A percentile compares a stretch with the other conserved stretches of the same genome.
These are phyloP conservation scores for Rubia peregrina DNA, from an alignment of 305 asterid species.

Conservation along the genomic window DNA sequence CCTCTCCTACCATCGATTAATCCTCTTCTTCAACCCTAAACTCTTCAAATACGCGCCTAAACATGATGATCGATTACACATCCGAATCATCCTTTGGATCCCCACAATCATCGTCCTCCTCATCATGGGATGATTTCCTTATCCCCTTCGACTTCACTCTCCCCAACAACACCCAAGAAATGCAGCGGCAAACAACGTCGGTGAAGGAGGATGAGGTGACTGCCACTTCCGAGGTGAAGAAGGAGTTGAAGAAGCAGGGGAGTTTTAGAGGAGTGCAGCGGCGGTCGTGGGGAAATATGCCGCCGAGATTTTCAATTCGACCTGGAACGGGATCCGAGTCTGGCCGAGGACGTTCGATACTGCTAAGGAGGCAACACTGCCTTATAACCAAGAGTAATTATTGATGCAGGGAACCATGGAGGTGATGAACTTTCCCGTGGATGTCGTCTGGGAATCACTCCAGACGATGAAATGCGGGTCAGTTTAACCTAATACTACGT, in stretches of 20 bases:
- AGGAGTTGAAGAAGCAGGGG: slow-evolving; percentile 20
- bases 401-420: slow-evolving; percentile 56
- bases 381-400: slow-evolving; percentile 67
- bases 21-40: background rate
- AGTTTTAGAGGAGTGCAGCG: slow-evolving; percentile 54
- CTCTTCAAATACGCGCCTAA: background rate
- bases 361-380: slow-evolving; percentile 73
- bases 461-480: slow-evolving; percentile 23
- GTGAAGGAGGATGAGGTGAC: slow-evolving; percentile 46
- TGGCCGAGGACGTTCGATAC: slow-evolving; percentile 75
- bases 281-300: slow-evolving; percentile 83
- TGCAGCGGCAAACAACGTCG: slow-evolving; percentile 34
- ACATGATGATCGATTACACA: slow-evolving; percentile 8
- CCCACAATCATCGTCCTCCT: background rate
- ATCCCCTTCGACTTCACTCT: slow-evolving; percentile 20
- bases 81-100: background rate
- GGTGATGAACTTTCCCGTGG: slow-evolving; percentile 61
- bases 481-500: slow-evolving; percentile 36
- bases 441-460: slow-evolving; percentile 43
- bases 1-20: too few species aligned
- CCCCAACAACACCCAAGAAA: slow-evolving; percentile 56
- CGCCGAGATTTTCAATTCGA: slow-evolving; percentile 69
- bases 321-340: slow-evolving; percentile 57
- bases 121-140: slow-evolving; percentile 32
- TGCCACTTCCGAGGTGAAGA: slow-evolving; percentile 13